phyloP scores from a whole-genome alignment of 169 alveolate genomes.

The Plasmodium berghei region DNA sequence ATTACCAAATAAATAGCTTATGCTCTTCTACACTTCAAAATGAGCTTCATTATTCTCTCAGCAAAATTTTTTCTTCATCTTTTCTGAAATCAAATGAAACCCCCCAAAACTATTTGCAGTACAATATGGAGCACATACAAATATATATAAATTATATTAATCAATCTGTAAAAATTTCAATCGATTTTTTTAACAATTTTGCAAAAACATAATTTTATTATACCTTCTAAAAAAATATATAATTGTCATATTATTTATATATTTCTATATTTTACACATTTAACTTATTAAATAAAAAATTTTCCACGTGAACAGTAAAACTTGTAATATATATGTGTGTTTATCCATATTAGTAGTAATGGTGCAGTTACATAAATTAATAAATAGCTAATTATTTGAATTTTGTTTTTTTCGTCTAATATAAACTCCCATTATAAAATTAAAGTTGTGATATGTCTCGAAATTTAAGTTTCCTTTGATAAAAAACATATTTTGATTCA shows the following conservation, averaged over 20 bases:
- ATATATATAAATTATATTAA: slow-evolving; percentile 33
- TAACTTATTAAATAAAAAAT: no score
- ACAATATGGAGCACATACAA: slow-evolving; percentile 46
- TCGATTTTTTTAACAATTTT: slow-evolving; percentile 37
- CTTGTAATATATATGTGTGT: no score
- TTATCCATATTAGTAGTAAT: no score
- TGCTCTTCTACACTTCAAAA: slow-evolving; percentile 67
- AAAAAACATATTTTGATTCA: slow-evolving; percentile 82
- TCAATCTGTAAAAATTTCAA: slow-evolving; percentile 41
- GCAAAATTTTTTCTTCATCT: slow-evolving; percentile 50
- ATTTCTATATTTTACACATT: no score
- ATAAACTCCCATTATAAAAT: neutral
- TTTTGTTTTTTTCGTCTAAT: no score
- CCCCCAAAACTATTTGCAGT: slow-evolving; percentile 16
- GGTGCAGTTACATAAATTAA: no score
- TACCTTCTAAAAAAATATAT: slow-evolving; percentile 8
- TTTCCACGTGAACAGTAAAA: no score
- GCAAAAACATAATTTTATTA: neutral
- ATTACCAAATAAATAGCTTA: slow-evolving; percentile 43
- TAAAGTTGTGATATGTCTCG: slow-evolving; percentile 77
- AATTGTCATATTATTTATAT: no score
- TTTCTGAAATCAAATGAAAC: slow-evolving; percentile 8
- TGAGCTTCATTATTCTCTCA: slow-evolving; percentile 62
- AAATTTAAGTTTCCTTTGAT: slow-evolving; percentile 75
- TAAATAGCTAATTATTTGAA: no score